phyloP scores from a whole-genome alignment of 805 yeast species.

The Candida sakaeoensis region DNA sequence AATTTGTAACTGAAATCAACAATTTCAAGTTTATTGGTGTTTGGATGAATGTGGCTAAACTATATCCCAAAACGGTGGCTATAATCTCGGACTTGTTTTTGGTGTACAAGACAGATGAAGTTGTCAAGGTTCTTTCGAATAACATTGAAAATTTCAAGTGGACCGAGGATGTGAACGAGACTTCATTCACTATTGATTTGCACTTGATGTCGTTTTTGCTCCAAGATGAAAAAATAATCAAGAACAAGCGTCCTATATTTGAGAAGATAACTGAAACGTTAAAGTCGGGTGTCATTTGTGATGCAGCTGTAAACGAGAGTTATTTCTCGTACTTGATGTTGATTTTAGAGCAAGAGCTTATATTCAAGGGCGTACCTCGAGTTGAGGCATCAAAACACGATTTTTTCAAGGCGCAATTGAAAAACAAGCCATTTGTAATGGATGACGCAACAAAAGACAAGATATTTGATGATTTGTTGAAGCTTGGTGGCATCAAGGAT shows the following conservation, averaged over 20 bases:
- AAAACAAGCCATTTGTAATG: conserved; percentile 15
- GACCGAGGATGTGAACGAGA: background rate
- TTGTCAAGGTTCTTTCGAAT: background rate
- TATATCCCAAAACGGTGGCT: conserved; percentile 17
- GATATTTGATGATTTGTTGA: conserved; percentile 44
- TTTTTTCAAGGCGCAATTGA: conserved; percentile 9
- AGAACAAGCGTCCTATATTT: conserved; percentile 12
- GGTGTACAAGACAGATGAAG: background rate
- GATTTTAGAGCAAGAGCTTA: conserved; percentile 52
- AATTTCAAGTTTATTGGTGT: conserved; percentile 9
- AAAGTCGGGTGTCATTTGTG: conserved; percentile 24
- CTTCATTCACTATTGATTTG: conserved; percentile 5
- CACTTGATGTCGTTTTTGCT: conserved; percentile 8
- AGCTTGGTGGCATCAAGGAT: conserved; percentile 36
- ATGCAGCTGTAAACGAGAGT: conserved; percentile 26
- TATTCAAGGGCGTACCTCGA: conserved; percentile 49
- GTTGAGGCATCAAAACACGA: conserved; percentile 28
- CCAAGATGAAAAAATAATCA: conserved; percentile 3
- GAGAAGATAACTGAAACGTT: conserved; percentile 36
- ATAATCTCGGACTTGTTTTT: conserved; percentile 20
- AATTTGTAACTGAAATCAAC: conserved; percentile 12
- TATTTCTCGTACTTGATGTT: conserved; percentile 61
- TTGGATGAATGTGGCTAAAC: conserved; percentile 18
- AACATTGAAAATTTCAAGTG: background rate
- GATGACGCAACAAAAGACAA: conserved; percentile 18